phyloP scores from a whole-genome alignment of 805 yeast species.

The Hanseniaspora vineae region DNA sequence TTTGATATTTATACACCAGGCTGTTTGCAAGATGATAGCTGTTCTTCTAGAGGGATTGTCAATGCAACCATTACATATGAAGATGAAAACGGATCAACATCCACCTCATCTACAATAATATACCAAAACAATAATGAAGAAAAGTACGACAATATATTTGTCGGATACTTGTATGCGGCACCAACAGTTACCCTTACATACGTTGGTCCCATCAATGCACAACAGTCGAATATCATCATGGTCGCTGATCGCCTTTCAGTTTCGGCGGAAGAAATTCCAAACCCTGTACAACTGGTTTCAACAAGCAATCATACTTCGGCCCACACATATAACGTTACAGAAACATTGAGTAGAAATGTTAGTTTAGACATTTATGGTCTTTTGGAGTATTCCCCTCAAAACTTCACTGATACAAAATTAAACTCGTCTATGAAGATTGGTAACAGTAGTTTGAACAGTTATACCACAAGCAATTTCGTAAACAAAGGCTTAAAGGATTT shows the following conservation, averaged over 20 bases:
- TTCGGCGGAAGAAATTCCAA: slow-evolving; percentile 2
- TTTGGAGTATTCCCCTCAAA: slow-evolving; percentile 66
- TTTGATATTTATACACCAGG: slow-evolving; percentile 79
- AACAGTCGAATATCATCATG: slow-evolving; percentile 30
- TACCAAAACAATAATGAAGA: slow-evolving; percentile 71
- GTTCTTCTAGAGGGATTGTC: slow-evolving; percentile 60
- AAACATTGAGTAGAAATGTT: slow-evolving; percentile 20
- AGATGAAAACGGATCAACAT: slow-evolving; percentile 22
- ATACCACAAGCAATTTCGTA: slow-evolving; percentile 25
- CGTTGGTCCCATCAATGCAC: slow-evolving; percentile 11
- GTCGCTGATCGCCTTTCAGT: slow-evolving; percentile 50
- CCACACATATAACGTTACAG: neutral
- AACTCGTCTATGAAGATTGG: slow-evolving; percentile 27
- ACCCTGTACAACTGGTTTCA: slow-evolving; percentile 1
- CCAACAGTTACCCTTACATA: slow-evolving; percentile 33
- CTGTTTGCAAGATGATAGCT: slow-evolving; percentile 54
- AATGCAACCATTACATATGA: slow-evolving; percentile 51
- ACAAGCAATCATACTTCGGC: neutral
- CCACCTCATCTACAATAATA: slow-evolving; percentile 21
- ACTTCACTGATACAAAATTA: slow-evolving; percentile 35
- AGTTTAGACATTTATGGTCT: slow-evolving; percentile 51
- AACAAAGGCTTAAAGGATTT: slow-evolving; percentile 22
- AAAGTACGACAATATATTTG: slow-evolving; percentile 68
- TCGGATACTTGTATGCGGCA: slow-evolving; percentile 48
- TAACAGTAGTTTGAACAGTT: slow-evolving; percentile 32